phyloP scores from a whole-genome alignment of 345 rosid genomes.

The Garcia nutans region DNA sequence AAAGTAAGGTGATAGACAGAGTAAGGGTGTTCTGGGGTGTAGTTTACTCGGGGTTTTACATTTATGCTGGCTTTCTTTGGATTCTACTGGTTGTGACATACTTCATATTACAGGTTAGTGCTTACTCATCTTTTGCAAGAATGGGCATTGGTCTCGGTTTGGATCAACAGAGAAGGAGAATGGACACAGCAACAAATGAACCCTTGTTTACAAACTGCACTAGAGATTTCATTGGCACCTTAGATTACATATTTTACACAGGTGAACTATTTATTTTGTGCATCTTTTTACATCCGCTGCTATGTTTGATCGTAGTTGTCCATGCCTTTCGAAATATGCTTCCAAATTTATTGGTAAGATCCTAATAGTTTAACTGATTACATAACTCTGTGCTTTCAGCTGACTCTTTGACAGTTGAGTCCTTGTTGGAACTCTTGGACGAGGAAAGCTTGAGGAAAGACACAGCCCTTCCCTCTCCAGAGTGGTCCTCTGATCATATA shows the following conservation, averaged over 20 bases:
- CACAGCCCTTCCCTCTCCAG: constrained; percentile 99
- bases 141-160: constrained; percentile 51
- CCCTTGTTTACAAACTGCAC: constrained; percentile 96
- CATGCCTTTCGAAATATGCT: constrained; percentile 16
- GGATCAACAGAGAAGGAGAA: constrained; percentile 81
- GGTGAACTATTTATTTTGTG: constrained; percentile 39
- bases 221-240: constrained; percentile 86
- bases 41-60: not conserved
- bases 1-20: not conserved
- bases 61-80: not conserved
- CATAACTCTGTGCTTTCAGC: constrained; percentile 44
- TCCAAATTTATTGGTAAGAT: not conserved
- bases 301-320: not conserved
- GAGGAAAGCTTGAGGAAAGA: constrained; percentile 98
- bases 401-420: constrained; percentile 84
- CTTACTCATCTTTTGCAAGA: constrained; percentile 91
- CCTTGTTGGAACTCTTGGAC: constrained; percentile 95
- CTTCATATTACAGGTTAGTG: constrained; percentile 73
- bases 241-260: constrained; percentile 94
- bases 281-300: not conserved
- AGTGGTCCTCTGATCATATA: constrained; percentile 98
- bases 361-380: not conserved
- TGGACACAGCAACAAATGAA: constrained; percentile 85
- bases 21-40: not conserved
- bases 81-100: constrained; percentile 19